A percentile compares a stretch with the other conserved stretches of the same genome.
Conservation (phyloP, 208 protist genomes). For the Trypanosoma grayi region DNA sequence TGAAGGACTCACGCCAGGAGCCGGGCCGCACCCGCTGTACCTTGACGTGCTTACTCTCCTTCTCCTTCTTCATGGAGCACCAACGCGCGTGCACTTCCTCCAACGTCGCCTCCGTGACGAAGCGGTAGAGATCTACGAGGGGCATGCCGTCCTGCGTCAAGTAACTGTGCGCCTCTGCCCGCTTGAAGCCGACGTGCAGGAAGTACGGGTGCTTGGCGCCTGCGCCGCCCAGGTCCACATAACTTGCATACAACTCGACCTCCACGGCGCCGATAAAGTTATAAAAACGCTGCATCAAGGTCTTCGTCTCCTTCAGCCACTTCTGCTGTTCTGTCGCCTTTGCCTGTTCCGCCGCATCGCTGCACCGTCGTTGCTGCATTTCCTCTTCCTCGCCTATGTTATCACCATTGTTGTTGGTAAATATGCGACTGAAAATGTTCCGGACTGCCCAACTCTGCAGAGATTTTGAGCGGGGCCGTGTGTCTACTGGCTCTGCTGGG, state of each 20-base stretch:
- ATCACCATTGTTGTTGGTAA: neutral
- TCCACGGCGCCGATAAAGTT: constrained; percentile 73
- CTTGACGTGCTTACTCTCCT: neutral
- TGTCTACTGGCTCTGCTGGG: constrained; percentile 5
- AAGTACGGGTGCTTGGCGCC: constrained; percentile 72
- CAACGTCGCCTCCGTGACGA: constrained; percentile 69
- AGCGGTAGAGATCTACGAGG: constrained; percentile 68
- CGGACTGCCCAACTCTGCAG: neutral
- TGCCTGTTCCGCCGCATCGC: neutral
- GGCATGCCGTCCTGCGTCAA: constrained; percentile 62
- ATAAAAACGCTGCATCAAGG: constrained; percentile 63
- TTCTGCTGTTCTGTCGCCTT: constrained; percentile 15
- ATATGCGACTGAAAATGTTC: neutral
- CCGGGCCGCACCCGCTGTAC: neutral
- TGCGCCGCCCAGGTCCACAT: constrained; percentile 68
- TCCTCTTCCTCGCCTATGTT: neutral
- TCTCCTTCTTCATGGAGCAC: constrained; percentile 37
- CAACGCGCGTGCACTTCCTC: constrained; percentile 72
- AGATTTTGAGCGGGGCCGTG: neutral
- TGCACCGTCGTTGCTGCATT: neutral
- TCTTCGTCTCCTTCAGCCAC: constrained; percentile 13
- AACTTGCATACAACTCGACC: constrained; percentile 67
- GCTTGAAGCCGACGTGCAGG: constrained; percentile 67
- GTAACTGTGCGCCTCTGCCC: constrained; percentile 58
- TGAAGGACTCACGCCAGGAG: constrained; percentile 42